A percentile compares a stretch with the other conserved stretches of the same genome.
phyloP scores from a whole-genome alignment of 768 basidiomycete species.

The Russula foetens region DNA sequence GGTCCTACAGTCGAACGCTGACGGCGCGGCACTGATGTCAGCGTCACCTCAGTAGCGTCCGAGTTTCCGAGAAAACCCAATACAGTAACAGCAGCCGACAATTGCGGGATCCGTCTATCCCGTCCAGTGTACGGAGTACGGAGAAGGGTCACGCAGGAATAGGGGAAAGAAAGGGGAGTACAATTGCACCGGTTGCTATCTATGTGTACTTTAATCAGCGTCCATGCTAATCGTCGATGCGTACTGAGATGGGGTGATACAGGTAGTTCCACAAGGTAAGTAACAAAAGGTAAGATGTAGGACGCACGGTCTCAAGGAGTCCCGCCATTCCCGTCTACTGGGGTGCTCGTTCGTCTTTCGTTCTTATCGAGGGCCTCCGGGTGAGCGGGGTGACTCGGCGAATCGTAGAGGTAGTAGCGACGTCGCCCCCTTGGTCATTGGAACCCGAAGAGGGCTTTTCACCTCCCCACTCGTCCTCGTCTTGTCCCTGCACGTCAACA shows the following conservation, averaged over 20 bases:
- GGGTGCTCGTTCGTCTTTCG: conserved; percentile 9
- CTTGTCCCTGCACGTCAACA: conserved; percentile 26
- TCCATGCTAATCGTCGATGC: neutral
- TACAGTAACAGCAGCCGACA: neutral
- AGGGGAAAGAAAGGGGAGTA: neutral
- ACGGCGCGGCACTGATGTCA: neutral
- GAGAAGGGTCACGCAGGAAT: neutral
- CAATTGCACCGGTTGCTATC: conserved; percentile 2
- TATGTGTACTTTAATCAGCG: conserved; percentile 3
- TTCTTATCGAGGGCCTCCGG: conserved; percentile 46
- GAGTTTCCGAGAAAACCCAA: neutral
- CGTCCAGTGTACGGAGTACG: neutral
- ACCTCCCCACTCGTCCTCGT: conserved; percentile 36
- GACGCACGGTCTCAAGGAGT: conserved; percentile 5
- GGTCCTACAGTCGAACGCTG: neutral
- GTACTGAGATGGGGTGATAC: neutral
- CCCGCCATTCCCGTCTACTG: neutral
- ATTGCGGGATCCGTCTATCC: neutral
- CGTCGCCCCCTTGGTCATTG: conserved; percentile 22
- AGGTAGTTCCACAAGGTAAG: neutral
- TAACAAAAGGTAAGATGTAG: neutral
- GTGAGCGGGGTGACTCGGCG: conserved; percentile 53
- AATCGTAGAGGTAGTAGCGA: conserved; percentile 30
- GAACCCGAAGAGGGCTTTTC: conserved; percentile 25
- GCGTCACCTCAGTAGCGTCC: neutral